These are phyloP conservation scores for Amanita polypyramis DNA, from an alignment of 768 basidiomycete genomes.

Conservation along the genomic window DNA sequence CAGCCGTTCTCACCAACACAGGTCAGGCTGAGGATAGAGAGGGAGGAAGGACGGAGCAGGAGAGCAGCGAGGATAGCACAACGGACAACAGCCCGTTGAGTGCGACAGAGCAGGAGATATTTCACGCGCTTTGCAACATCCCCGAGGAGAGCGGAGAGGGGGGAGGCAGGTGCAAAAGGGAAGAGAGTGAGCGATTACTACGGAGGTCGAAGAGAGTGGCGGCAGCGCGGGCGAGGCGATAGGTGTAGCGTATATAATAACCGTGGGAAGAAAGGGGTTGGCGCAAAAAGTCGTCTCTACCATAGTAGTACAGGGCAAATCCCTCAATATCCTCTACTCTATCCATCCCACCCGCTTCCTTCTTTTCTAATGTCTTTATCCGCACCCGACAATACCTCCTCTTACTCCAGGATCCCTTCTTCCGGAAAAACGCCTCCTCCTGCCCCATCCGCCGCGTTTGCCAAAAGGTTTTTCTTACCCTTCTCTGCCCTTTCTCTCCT, in stretches of 20 bases:
- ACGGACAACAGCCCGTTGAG: slow-evolving; percentile 54
- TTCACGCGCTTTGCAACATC: slow-evolving; percentile 49
- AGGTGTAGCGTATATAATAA: slow-evolving; percentile 18
- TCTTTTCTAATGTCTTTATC: slow-evolving; percentile 88
- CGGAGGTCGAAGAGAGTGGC: slow-evolving; percentile 65
- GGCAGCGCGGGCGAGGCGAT: slow-evolving; percentile 14
- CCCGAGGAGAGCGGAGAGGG: slow-evolving; percentile 43
- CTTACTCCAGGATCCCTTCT: slow-evolving; percentile 68
- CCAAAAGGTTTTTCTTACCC: slow-evolving; percentile 54
- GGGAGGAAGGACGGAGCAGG: slow-evolving; percentile 15
- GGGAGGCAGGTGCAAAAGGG: slow-evolving; percentile 3
- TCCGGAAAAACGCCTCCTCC: slow-evolving; percentile 88
- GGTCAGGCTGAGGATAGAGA: not conserved
- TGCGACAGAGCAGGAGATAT: slow-evolving; percentile 62
- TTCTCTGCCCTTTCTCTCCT: slow-evolving; percentile 12
- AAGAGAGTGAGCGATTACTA: slow-evolving; percentile 22
- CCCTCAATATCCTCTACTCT: not conserved
- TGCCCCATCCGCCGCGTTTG: slow-evolving; percentile 81
- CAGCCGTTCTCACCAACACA: not conserved
- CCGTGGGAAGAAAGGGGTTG: slow-evolving; percentile 14
- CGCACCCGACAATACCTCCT: slow-evolving; percentile 69
- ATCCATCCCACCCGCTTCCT: slow-evolving; percentile 24
- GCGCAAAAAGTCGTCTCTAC: no score
- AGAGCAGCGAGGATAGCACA: slow-evolving; percentile 5
- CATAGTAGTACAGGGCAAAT: slow-evolving; percentile 43